Percentiles rank a stretch among this genome's conserved stretches.
These are phyloP conservation scores for Calcarisporium arbuscula DNA, from an alignment of 2,329 filamentous ascomycete genomes.

Conservation along the genomic window DNA sequence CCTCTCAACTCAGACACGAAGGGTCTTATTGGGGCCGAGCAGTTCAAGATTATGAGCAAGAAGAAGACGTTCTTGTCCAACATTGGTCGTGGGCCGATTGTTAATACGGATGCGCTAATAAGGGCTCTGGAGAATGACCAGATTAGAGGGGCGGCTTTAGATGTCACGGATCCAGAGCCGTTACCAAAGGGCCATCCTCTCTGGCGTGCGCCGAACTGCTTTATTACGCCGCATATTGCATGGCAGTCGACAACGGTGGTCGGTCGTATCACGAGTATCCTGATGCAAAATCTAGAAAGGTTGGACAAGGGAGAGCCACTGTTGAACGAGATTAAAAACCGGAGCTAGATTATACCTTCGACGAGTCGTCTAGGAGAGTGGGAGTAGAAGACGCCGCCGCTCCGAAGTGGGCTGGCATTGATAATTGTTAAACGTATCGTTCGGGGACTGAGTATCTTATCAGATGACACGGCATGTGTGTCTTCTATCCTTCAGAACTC, in stretches of 20 bases:
- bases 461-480: too few relatives aligned
- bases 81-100: slow-evolving; percentile 49
- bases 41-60: slow-evolving; percentile 32
- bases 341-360: too few relatives aligned
- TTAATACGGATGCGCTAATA: slow-evolving; percentile 45
- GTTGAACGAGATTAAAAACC: slow-evolving; percentile 18
- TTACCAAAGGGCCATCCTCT: slow-evolving; percentile 56
- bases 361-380: too few relatives aligned
- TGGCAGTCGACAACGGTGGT: slow-evolving; percentile 24
- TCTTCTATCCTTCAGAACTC: too few relatives aligned
- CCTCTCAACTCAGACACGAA: slow-evolving; percentile 32
- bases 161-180: slow-evolving; percentile 69
- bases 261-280: slow-evolving; percentile 13
- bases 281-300: slow-evolving; percentile 6
- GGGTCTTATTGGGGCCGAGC: slow-evolving; percentile 34
- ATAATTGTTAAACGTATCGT: too few relatives aligned
- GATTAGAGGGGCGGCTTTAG: slow-evolving; percentile 55
- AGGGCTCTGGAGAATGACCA: slow-evolving; percentile 39
- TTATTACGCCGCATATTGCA: slow-evolving; percentile 42
- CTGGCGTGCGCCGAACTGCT: slow-evolving; percentile 58
- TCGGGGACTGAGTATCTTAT: too few relatives aligned
- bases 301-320: slow-evolving; percentile 8
- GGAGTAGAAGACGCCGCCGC: too few relatives aligned
- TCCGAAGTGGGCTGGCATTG: too few relatives aligned
- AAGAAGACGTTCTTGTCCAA: slow-evolving; percentile 55